These are phyloP conservation scores for Yamadazyma dushanensis DNA, from an alignment of 1,139 yeast genomes.

Conservation along the genomic window DNA sequence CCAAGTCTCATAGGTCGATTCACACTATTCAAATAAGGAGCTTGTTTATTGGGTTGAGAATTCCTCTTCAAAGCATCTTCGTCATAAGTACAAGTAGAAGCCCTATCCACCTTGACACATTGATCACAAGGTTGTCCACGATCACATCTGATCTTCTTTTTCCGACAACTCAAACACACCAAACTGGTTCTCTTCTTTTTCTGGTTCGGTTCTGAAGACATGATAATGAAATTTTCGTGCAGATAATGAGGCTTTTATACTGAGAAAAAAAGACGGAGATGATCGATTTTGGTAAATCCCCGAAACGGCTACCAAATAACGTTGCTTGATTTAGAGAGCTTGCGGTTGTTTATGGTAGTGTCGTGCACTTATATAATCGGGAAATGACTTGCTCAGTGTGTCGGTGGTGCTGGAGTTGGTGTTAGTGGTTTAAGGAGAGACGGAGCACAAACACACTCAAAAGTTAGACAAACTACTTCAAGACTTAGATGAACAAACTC, in stretches of 20 bases:
- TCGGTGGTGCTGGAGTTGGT: no score
- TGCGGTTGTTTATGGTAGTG: no score
- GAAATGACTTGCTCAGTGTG: no score
- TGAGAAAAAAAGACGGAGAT: background rate
- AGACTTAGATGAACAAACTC: no score
- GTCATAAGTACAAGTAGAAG: slow-evolving; percentile 28
- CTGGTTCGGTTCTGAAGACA: slow-evolving; percentile 10
- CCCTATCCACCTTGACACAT: slow-evolving; percentile 28
- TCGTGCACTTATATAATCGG: no score
- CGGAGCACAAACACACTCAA: no score
- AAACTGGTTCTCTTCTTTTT: slow-evolving; percentile 33
- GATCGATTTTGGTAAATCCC: background rate
- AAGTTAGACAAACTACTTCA: no score
- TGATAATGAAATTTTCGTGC: background rate
- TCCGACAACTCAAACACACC: slow-evolving; percentile 38
- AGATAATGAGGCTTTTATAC: background rate
- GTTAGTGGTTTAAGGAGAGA: no score
- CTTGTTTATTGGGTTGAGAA: background rate
- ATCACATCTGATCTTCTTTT: slow-evolving; percentile 40
- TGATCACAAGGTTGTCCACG: slow-evolving; percentile 36
- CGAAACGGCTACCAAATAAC: no score
- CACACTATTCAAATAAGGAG: slow-evolving; percentile 27
- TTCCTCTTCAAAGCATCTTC: slow-evolving; percentile 13
- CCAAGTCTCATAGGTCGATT: slow-evolving; percentile 21
- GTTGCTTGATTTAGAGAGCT: no score